phyloP scores from a whole-genome alignment of 331 rosid genomes.

The Erythrophleum ivorense region DNA sequence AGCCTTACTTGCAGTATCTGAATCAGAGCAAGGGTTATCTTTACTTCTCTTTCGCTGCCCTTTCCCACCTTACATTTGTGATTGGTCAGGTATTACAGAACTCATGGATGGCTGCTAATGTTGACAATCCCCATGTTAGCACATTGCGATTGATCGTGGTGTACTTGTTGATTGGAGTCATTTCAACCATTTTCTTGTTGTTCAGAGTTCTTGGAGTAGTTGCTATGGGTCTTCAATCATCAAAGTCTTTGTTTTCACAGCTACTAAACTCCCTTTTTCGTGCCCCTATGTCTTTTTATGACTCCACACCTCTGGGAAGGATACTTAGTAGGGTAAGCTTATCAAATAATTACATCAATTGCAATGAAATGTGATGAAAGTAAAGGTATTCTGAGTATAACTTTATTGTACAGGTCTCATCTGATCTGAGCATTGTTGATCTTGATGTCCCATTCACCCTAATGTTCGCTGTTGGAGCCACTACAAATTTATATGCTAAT shows the following conservation, averaged over 20 bases:
- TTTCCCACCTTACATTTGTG: slow-evolving; percentile 41
- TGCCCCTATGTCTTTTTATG: slow-evolving; percentile 67
- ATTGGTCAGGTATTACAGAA: slow-evolving; percentile 54
- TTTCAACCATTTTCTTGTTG: slow-evolving; percentile 42
- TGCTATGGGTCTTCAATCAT: slow-evolving; percentile 53
- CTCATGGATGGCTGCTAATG: slow-evolving; percentile 64
- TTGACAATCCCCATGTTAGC: slow-evolving; percentile 46
- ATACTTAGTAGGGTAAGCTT: slow-evolving; percentile 66
- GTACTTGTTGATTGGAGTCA: slow-evolving; percentile 49
- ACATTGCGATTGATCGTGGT: slow-evolving; percentile 45
- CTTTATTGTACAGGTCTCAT: slow-evolving; percentile 51
- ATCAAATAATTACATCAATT: not conserved
- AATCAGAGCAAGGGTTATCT: slow-evolving; percentile 53
- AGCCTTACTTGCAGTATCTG: slow-evolving; percentile 63
- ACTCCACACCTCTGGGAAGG: slow-evolving; percentile 75
- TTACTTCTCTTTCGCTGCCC: slow-evolving; percentile 38
- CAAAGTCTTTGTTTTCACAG: slow-evolving; percentile 48
- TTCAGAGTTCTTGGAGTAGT: slow-evolving; percentile 43
- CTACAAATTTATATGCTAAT: slow-evolving; percentile 33
- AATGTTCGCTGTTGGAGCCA: slow-evolving; percentile 13
- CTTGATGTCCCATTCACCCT: slow-evolving; percentile 53
- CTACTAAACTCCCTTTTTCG: slow-evolving; percentile 56
- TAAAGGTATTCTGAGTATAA: slow-evolving; percentile 1
- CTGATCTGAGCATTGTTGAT: slow-evolving; percentile 58
- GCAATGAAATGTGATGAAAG: slow-evolving; percentile 7